Evolutionary conservation across 202 grass and related monocot species (phyloP), one percentile per base, ranked within the genome.

Genomic region (Sporobolus alterniflorus): DNA sequence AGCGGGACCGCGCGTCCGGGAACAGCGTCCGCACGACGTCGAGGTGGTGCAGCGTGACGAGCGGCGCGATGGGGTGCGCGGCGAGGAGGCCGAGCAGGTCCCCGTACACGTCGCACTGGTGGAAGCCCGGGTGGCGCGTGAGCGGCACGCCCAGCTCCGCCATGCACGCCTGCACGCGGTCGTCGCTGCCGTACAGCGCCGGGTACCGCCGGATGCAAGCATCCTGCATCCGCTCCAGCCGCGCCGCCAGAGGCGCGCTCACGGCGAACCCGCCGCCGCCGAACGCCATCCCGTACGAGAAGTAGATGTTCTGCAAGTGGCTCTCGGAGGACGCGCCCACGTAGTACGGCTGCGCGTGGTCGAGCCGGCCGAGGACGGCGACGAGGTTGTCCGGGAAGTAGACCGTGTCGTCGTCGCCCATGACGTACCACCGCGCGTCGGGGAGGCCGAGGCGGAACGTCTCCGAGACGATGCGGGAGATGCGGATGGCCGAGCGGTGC

Each of bases 391-490:
- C 91, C 0, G 96, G 89, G 64, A 98, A 48, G 91, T 96, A 98
- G 69, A 92, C 83, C 16, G 96, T 98, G 85, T 98, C 96, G 76
- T 98, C 96, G 65, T 98, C 96, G 34, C 96, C 96, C 96, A 98
- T 96, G 30, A 98, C 96, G 77, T 87, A 98, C 96, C 96, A 98
- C 18, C 91, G 91, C 51, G 89, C 96, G 14, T 87, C 80, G 21
- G 87, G 80, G 5, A 96, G 89, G 36, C 85, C 86, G 13, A 96
- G 91, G 80, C 93, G 91, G 87, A 87, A 88, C 15, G 96, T 96
- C 83, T 98, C 96, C 36, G 96, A 94, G 69, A 98, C 96, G 77
- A 98, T 96, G 84, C 96, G 91, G 39, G 96, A 96, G 76, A 98
- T 94, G 76, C 96, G 93, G 67, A 98, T 92, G 57, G 96, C 93